These are phyloP conservation scores for Sextonia rubra DNA, from an alignment of 164 flowering plant genomes.

Conservation along the genomic window DNA sequence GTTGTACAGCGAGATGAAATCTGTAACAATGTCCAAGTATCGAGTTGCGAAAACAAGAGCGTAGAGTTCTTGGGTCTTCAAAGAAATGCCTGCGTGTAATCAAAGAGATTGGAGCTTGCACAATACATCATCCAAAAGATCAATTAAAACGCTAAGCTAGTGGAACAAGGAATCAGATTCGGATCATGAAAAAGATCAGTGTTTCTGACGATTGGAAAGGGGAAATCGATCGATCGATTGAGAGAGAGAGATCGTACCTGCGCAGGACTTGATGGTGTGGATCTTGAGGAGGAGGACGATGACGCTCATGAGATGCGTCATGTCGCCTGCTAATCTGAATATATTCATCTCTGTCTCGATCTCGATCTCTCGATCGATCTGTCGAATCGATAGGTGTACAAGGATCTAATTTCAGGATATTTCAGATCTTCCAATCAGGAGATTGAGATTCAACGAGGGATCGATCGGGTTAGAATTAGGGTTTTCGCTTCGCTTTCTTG, in stretches of 20 bases:
- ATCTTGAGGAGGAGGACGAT: conserved; percentile 71
- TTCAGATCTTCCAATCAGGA: no score
- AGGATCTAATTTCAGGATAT: no score
- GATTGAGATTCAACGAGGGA: no score
- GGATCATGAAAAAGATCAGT: no score
- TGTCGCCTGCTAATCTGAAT: conserved; percentile 74
- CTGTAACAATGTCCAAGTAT: conserved; percentile 82
- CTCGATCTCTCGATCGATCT: no score
- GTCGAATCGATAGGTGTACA: no score
- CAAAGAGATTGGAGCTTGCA: neutral
- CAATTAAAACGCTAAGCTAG: no score
- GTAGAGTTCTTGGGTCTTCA: conserved; percentile 94
- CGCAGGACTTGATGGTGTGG: conserved; percentile 78
- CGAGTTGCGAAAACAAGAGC: conserved; percentile 84
- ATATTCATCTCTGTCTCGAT: conserved; percentile 43
- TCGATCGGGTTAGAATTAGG: no score
- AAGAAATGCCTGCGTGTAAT: conserved; percentile 62
- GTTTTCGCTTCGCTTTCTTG: no score
- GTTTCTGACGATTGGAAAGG: neutral
- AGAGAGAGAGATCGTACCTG: neutral
- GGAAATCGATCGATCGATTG: neutral
- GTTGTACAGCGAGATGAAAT: conserved; percentile 69
- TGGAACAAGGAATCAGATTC: no score
- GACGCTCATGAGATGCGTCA: conserved; percentile 66
- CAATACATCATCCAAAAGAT: neutral